Base-by-base conservation (phyloP, 352 stramenopile genomes). In the Pilasporangium apinafurcum region DNA sequence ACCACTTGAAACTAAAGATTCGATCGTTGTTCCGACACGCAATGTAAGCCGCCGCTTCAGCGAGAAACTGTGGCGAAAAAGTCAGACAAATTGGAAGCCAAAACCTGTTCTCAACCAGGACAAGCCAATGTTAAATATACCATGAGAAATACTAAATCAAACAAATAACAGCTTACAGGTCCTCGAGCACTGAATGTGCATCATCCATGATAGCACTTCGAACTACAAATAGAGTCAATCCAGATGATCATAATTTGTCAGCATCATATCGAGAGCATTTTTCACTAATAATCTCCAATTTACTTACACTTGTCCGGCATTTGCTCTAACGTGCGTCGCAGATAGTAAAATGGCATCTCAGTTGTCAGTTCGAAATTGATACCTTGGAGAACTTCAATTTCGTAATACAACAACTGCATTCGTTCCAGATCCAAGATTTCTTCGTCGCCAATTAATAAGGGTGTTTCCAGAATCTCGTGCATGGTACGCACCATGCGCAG, bases 341-440 rank as follows among this genome's bases (percentile, higher is more conserved):
- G 47, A 34, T 79, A 78, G 52, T 64, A 87, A 34, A 86, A 90
- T 2, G 81, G 81, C 48, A 93, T 66, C 17, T 91, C 81, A 7
- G 56, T 83, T 10, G 78, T 89, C 8, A 93, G 51, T 42, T 91
- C 78, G 32, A 86, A 91, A 27, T 87, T 62, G 39, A 93, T 84
- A 13, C 76, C 81, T 39, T 91, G 73, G 0, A 93, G 55, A 22
- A 91, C 78, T 59, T 91, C 65, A 30, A 89, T 87, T 45, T 93
- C 81, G 60, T 91, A 93, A 40, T 87, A 78, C 5, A 93, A 63
- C 45, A 93, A 47, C 43, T 91, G 81, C 53, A 93, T 66, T 13
- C 81, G 81, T 53, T 93, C 81, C 13, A 93, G 59, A 36, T 93
- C 81, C n/a, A 91, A 50, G n/a, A 90, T 54, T 24, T 93, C 81